Conservation (phyloP, 805 yeast genomes). For the Kodamaea kaohsiungensis region DNA sequence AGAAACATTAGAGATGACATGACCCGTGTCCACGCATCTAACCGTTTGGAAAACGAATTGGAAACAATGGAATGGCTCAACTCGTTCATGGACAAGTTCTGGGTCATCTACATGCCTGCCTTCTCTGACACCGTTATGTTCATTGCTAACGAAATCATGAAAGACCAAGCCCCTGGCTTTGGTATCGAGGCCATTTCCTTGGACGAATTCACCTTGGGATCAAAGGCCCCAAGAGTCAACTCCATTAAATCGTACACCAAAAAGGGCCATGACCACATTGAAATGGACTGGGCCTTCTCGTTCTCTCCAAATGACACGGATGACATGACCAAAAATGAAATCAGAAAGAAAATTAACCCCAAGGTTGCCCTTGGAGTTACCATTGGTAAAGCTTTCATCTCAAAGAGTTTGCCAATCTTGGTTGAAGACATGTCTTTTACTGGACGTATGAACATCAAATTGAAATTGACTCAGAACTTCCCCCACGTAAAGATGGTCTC, state of each 20-base stretch:
- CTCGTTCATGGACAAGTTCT: conserved; percentile 72
- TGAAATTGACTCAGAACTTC: conserved; percentile 61
- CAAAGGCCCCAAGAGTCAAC: conserved; percentile 76
- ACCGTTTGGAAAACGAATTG: conserved; percentile 57
- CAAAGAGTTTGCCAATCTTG: conserved; percentile 73
- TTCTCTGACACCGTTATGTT: conserved; percentile 72
- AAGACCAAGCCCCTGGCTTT: conserved; percentile 77
- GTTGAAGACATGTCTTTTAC: conserved; percentile 79
- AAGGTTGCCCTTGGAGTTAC: conserved; percentile 80
- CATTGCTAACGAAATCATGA: conserved; percentile 65
- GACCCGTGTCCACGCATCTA: conserved; percentile 62
- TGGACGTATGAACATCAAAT: conserved; percentile 65
- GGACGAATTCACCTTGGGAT: conserved; percentile 78
- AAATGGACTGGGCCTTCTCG: conserved; percentile 83
- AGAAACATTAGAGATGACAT: conserved; percentile 76
- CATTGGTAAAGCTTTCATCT: conserved; percentile 77
- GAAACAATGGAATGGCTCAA: conserved; percentile 86
- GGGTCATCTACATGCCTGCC: conserved; percentile 90
- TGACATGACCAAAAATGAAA: conserved; percentile 78
- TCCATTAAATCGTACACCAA: conserved; percentile 73
- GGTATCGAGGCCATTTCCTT: conserved; percentile 74
- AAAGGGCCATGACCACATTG: conserved; percentile 64
- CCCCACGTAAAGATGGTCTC: conserved; percentile 80
- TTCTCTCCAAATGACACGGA: conserved; percentile 82
- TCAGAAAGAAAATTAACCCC: conserved; percentile 70